Percentiles rank a stretch among this genome's conserved stretches.
Conservation (phyloP, 2,329 filamentous ascomycete species). For the Chaetomium olivaceum region DNA sequence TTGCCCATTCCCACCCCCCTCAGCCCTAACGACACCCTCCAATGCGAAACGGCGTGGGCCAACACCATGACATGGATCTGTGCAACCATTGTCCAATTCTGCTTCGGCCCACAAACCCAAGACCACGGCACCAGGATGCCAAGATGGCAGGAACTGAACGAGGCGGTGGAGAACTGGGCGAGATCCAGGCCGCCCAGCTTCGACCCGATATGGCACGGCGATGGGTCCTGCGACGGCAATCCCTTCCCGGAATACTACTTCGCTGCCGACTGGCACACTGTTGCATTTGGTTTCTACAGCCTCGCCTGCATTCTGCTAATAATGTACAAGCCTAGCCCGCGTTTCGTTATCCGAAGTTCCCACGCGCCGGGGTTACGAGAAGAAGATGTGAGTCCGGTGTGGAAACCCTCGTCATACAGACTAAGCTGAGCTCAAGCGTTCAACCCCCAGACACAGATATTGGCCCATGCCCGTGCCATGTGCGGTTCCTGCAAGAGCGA, state of each 20-base stretch:
- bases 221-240: neutral
- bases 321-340: slow-evolving; percentile 1
- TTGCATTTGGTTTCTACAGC: slow-evolving; percentile 5
- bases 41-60: slow-evolving; percentile 5
- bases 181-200: slow-evolving; percentile 1
- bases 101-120: neutral
- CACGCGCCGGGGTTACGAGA: neutral
- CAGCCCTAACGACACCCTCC: neutral
- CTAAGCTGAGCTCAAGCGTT: no score
- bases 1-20: no score
- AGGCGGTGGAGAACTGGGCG: neutral
- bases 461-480: neutral
- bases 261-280: slow-evolving; percentile 1
- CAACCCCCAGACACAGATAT: neutral
- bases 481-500: slow-evolving; percentile 10
- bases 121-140: neutral
- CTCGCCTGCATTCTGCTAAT: slow-evolving; percentile 1
- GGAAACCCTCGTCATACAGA: no score
- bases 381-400: neutral
- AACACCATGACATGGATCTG: slow-evolving; percentile 12
- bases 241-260: slow-evolving; percentile 6
- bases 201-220: slow-evolving; percentile 7
- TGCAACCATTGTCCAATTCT: slow-evolving; percentile 8
- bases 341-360: neutral
- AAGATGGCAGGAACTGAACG: slow-evolving; percentile 1